Base-by-base conservation (phyloP, 2,329 filamentous ascomycete species). In the Botrytis fabae region DNA sequence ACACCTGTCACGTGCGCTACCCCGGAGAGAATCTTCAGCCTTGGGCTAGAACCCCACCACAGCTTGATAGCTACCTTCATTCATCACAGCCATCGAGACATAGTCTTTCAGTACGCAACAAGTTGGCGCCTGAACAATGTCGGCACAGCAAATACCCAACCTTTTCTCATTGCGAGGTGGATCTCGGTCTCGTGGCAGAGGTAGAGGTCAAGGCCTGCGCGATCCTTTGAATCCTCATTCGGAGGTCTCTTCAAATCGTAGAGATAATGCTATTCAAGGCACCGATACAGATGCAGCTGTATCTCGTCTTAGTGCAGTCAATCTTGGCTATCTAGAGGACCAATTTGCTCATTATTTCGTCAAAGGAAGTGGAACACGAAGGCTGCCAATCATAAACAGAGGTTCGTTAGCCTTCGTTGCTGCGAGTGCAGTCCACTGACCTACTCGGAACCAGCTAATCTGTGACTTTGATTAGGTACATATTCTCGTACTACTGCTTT, bases 261-360 rank as follows among this genome's bases (percentile, higher is more conserved):
- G 91, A 77, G 95, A 98, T 82, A 85, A 87, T 74, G 88, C 92
- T 59, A 91, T 99, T 73, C 95, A 97, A 82, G 90, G 91, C 75
- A 99, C 96, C 4, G 96, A 99, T 82, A 91, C 91, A 74, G 96
- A 99, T 84, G 96, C 96, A 40, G 93, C 93, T 74, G 90, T 94
- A 60, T 97, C 94, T 44, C 89, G 96, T 51, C 85, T 97, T 82
- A 98, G 95, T 81, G 95, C 95, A 20, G 94, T 98, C 25, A 88
- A 92, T 73, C 81, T 94, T 69, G 94, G 94, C 46, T 98, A 98
- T 81, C 85, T 99, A 1, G 84, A 92, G 3, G 96, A 99, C 80
- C 88, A 88, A 0, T 98, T 92, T 83, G 94, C 94, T 2, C 84
- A 84, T 70, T 86, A 86, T 71, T 94, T 98, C 80, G 90, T 92